Percentiles rank a stretch among this genome's conserved stretches.
These are phyloP conservation scores for Phytophthora boehmeriae DNA, from an alignment of 352 stramenopile species.

Conservation along the genomic window DNA sequence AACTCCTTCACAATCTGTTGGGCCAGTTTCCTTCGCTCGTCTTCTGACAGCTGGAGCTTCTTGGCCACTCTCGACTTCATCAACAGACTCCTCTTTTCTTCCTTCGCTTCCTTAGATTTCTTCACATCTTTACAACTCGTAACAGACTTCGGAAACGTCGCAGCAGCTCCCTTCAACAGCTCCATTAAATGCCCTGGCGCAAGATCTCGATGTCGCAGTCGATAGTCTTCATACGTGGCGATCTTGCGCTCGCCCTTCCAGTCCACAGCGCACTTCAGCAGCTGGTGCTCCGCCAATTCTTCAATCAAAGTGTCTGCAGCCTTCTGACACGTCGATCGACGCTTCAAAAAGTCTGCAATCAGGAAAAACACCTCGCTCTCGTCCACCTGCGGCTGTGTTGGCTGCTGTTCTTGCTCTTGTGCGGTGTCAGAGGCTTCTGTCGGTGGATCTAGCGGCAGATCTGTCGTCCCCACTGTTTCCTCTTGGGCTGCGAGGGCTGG, in stretches of 20 bases:
- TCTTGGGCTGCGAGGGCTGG: slow-evolving; percentile 16
- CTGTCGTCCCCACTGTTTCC: neutral
- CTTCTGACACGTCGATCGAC: slow-evolving; percentile 59
- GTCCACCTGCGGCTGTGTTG: slow-evolving; percentile 12
- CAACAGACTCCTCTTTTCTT: slow-evolving; percentile 53
- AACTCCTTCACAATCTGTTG: slow-evolving; percentile 61
- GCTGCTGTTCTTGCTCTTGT: slow-evolving; percentile 1
- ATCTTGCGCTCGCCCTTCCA: slow-evolving; percentile 59
- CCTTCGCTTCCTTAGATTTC: slow-evolving; percentile 14
- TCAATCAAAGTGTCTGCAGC: slow-evolving; percentile 70
- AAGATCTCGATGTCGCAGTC: slow-evolving; percentile 75
- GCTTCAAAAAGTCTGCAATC: slow-evolving; percentile 86
- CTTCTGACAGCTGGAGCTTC: slow-evolving; percentile 34
- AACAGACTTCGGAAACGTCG: slow-evolving; percentile 28
- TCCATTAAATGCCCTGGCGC: slow-evolving; percentile 68
- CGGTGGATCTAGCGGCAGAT: neutral
- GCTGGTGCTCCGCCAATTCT: slow-evolving; percentile 62
- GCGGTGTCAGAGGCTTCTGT: neutral
- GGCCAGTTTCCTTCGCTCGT: slow-evolving; percentile 52
- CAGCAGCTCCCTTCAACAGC: slow-evolving; percentile 41
- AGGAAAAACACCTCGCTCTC: slow-evolving; percentile 84
- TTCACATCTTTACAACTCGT: slow-evolving; percentile 11
- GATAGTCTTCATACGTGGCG: slow-evolving; percentile 78
- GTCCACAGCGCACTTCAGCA: slow-evolving; percentile 64
- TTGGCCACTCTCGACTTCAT: slow-evolving; percentile 51